phyloP scores from a whole-genome alignment of 441 rosid genomes.

The Gossypium lobatum region DNA sequence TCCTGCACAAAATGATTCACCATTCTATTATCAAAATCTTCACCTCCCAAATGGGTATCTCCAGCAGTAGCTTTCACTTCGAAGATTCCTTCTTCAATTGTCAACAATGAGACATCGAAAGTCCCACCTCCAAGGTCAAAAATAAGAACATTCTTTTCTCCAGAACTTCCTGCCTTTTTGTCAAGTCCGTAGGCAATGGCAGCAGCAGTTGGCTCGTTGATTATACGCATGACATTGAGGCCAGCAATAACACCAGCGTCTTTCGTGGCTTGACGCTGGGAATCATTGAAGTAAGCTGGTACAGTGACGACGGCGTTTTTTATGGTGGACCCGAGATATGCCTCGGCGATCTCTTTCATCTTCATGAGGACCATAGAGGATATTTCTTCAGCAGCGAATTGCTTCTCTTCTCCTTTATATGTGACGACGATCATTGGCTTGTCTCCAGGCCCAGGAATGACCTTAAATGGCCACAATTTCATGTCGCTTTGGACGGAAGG shows the following conservation, averaged over 20 bases:
- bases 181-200: slow-evolving; percentile 74
- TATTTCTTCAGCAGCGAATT: slow-evolving; percentile 46
- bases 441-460: slow-evolving; percentile 58
- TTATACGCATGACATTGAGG: slow-evolving; percentile 60
- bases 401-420: slow-evolving; percentile 60
- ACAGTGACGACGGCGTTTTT: slow-evolving; percentile 67
- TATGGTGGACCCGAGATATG: slow-evolving; percentile 42
- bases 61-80: slow-evolving; percentile 72
- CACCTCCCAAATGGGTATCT: slow-evolving; percentile 70
- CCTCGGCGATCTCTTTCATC: slow-evolving; percentile 71
- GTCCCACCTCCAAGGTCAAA: slow-evolving; percentile 71
- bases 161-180: slow-evolving; percentile 50
- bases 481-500: slow-evolving; percentile 52
- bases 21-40: slow-evolving; percentile 69
- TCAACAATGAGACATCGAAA: slow-evolving; percentile 68
- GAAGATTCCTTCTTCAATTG: slow-evolving; percentile 70
- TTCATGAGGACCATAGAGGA: slow-evolving; percentile 56
- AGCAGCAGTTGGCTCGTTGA: slow-evolving; percentile 69
- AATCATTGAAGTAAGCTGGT: slow-evolving; percentile 68
- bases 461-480: slow-evolving; percentile 71
- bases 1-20: slow-evolving; percentile 72
- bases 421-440: slow-evolving; percentile 61
- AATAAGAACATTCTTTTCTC: slow-evolving; percentile 68
- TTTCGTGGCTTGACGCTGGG: slow-evolving; percentile 67
- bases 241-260: slow-evolving; percentile 70